Evolutionary conservation across 805 yeast species (phyloP), one percentile per base, ranked within the genome.

Genomic region (Myxozyma nipponensis): DNA sequence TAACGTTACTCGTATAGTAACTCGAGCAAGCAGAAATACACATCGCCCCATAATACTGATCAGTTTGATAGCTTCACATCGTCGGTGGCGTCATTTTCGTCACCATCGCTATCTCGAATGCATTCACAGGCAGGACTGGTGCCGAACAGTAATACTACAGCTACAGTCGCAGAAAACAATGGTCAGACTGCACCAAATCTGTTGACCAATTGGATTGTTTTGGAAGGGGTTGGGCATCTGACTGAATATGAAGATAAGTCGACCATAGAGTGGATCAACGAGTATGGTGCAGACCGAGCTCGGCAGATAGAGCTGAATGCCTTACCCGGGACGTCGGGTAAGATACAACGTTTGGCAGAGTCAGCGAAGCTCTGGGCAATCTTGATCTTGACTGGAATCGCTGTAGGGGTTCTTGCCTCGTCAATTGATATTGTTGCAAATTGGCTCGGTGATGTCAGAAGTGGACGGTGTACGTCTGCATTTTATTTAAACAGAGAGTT

Each of bases 361-460:
- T 39, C 61, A 2, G 62, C 74, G 2, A 77, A 75, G 55, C 73
- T 76, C 44, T 87, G 96, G 84, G 60, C 84, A 1, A 81, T 85
- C 0, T 69, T 91, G 36, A 77, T 89, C 0, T 59, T 74, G 1
- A 84, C 87, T 54, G 96, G 97, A 0, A 60, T 84, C 0, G 55
- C 73, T 1, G 83, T 86, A 39, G 98, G 98, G 1, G 59, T 79
- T 1, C 78, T 87, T 35, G 96, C 96, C 0, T 91, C 90, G 0
- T 73, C 75, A 19, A 71, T 90, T 45, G 89, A 86, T 60, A 77
- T 90, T 7, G 74, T 84, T 7, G 84, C 96, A 0, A 88, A 86
- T 46, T 90, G 91, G 79, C 69, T 91, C 21, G 84, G 86, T 2
- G 81, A 83, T 58, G 66, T 89, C 47, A 79, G 87, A 54, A 67